Evolutionary conservation across 441 rosid genomes (phyloP).

Genomic region (Populus tomentosa): DNA sequence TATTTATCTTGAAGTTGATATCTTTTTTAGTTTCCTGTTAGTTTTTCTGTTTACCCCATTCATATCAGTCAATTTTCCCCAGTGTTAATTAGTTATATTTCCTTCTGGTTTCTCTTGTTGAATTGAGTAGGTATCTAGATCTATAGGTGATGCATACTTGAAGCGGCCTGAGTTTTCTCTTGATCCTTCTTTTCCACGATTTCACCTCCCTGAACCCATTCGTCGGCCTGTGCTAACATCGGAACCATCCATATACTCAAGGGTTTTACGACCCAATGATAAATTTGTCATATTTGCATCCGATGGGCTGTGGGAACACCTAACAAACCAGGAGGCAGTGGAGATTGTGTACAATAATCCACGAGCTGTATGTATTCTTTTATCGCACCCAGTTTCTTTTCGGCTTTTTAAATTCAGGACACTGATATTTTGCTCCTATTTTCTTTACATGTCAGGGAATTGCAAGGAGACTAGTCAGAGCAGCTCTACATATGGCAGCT

Average conservation of each 20-base stretch:
- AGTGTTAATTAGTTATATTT: constrained; percentile 5
- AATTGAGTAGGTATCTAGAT: constrained; percentile 69
- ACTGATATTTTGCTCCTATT: neutral
- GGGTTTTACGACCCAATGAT: constrained; percentile 55
- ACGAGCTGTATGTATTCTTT: constrained; percentile 50
- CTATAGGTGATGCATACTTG: constrained; percentile 93
- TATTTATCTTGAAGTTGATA: neutral
- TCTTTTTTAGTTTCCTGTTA: neutral
- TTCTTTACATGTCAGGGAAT: constrained; percentile 48
- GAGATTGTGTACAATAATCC: constrained; percentile 67
- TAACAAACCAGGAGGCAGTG: constrained; percentile 79
- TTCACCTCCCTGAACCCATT: constrained; percentile 67
- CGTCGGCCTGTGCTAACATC: constrained; percentile 74
- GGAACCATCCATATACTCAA: constrained; percentile 55
- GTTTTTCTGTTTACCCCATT: neutral
- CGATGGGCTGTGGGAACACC: constrained; percentile 91
- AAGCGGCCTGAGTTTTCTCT: constrained; percentile 79
- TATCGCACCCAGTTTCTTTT: neutral
- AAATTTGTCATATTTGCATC: constrained; percentile 89
- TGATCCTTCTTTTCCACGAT: constrained; percentile 72
- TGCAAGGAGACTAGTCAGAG: constrained; percentile 64
- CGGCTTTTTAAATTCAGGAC: neutral
- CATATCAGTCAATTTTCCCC: neutral
- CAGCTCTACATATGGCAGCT: constrained; percentile 66
- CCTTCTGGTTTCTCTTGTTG: constrained; percentile 14